phyloP scores from a whole-genome alignment of 2,329 filamentous ascomycete species.

The Amauroascus niger region DNA sequence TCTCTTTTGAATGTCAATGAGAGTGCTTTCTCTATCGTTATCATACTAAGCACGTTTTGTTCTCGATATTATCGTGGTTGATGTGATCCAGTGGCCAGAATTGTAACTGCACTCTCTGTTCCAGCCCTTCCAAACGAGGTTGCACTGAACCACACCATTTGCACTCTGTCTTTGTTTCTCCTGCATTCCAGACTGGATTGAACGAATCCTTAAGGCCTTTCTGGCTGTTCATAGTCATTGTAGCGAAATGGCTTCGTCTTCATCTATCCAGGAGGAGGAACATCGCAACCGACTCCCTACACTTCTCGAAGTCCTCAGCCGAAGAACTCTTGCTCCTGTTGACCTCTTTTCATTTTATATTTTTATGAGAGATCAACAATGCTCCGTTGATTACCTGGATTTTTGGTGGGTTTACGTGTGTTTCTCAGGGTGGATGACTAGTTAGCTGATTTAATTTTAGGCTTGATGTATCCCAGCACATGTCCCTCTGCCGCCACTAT shows the following conservation, averaged over 20 bases:
- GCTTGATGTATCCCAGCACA: constrained; percentile 98
- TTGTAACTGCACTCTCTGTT: background rate
- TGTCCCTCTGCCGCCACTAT: constrained; percentile 92
- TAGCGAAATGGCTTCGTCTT: constrained; percentile 12
- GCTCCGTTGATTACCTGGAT: constrained; percentile 94
- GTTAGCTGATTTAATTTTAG: constrained; percentile 38
- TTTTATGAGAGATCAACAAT: constrained; percentile 97
- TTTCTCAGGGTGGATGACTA: background rate
- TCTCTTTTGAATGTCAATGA: constrained; percentile 7
- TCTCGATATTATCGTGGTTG: background rate
- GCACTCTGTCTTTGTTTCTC: background rate
- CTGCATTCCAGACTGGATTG: background rate
- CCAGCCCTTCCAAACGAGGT: background rate
- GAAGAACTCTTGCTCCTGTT: constrained; percentile 87
- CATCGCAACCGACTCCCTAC: constrained; percentile 79
- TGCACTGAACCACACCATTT: background rate
- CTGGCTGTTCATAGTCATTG: background rate
- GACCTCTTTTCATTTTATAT: constrained; percentile 99
- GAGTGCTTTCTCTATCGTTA: background rate
- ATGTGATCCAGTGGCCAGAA: background rate
- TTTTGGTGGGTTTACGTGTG: constrained; percentile 63
- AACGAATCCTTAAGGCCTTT: background rate
- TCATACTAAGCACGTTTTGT: background rate
- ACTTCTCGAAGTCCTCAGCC: constrained; percentile 88
- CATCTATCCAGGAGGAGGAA: constrained; percentile 31